A percentile compares a stretch with the other conserved stretches of the same genome.
Conservation (phyloP, 352 stramenopile genomes). For the Elongisporangium prolatum region DNA sequence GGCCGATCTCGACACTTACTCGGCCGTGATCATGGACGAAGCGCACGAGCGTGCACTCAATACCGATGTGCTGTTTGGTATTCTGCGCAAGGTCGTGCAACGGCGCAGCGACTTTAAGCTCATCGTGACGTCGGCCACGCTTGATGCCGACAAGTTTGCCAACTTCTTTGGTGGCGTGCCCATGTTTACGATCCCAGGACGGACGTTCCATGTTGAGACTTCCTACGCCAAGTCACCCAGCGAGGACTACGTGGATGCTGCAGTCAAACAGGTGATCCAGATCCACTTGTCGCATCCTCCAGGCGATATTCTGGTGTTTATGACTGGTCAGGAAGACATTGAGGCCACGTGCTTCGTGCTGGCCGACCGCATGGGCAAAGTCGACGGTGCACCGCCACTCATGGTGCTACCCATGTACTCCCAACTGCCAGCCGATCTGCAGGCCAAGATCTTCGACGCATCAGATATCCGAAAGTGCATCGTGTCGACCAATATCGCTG, state of each 20-base stretch:
- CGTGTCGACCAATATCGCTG: slow-evolving; percentile 97
- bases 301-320: slow-evolving; percentile 99
- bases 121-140: slow-evolving; percentile 93
- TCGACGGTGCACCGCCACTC: slow-evolving; percentile 91
- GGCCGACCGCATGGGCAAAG: slow-evolving; percentile 92
- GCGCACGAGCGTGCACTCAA: slow-evolving; percentile 93
- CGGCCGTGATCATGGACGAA: slow-evolving; percentile 93
- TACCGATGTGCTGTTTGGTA: slow-evolving; percentile 93
- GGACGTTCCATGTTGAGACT: slow-evolving; percentile 83
- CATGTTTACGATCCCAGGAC: slow-evolving; percentile 95
- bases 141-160: slow-evolving; percentile 97
- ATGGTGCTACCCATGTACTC: slow-evolving; percentile 99
- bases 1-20: slow-evolving; percentile 83
- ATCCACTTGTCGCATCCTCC: slow-evolving; percentile 97
- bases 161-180: slow-evolving; percentile 96
- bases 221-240: slow-evolving; percentile 91
- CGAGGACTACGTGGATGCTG: slow-evolving; percentile 98
- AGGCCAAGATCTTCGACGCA: slow-evolving; percentile 97
- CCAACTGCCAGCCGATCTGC: slow-evolving; percentile 96
- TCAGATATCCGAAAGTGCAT: slow-evolving; percentile 96
- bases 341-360: slow-evolving; percentile 94
- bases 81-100: slow-evolving; percentile 89
- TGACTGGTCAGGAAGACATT: slow-evolving; percentile 99
- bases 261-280: slow-evolving; percentile 97
- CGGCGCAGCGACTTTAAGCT: slow-evolving; percentile 89